These are phyloP conservation scores for Ceratocystis eucalypticola DNA, from an alignment of 2,329 filamentous ascomycete species.

Conservation along the genomic window DNA sequence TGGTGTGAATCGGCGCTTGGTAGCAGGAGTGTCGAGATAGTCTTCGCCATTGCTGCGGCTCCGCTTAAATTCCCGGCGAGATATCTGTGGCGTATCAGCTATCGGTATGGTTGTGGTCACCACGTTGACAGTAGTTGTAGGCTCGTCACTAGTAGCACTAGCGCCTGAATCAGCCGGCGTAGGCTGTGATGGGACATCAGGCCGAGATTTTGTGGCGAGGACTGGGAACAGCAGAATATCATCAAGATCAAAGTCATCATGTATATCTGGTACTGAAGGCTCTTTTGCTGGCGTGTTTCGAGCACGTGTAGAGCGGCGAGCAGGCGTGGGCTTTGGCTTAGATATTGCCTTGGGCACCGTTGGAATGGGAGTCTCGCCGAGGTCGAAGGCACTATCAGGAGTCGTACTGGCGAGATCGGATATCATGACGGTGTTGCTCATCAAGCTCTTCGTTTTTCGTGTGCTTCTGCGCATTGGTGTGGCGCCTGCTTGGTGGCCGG, in stretches of 20 bases:
- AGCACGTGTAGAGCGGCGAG: conserved; percentile 5
- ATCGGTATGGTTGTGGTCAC: conserved; percentile 15
- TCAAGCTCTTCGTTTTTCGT: background rate
- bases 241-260: conserved; percentile 9
- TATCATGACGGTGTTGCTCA: conserved; percentile 11
- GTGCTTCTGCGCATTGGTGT: background rate
- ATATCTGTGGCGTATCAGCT: conserved; percentile 11
- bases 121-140: conserved; percentile 9
- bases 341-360: background rate
- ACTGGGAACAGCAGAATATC: background rate
- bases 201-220: background rate
- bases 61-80: background rate
- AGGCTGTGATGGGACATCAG: background rate
- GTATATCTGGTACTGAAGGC: background rate
- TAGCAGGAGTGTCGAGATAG: conserved; percentile 5
- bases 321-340: conserved; percentile 5
- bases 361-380: conserved; percentile 6
- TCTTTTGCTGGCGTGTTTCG: background rate
- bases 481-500: background rate
- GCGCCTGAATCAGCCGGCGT: conserved; percentile 12
- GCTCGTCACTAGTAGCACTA: conserved; percentile 12
- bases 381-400: conserved; percentile 11
- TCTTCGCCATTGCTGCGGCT: conserved; percentile 1
- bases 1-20: background rate
- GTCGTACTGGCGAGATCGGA: conserved; percentile 18